These are phyloP conservation scores for Aureobasidium vineae DNA, from an alignment of 2,329 filamentous ascomycete species.

Conservation along the genomic window DNA sequence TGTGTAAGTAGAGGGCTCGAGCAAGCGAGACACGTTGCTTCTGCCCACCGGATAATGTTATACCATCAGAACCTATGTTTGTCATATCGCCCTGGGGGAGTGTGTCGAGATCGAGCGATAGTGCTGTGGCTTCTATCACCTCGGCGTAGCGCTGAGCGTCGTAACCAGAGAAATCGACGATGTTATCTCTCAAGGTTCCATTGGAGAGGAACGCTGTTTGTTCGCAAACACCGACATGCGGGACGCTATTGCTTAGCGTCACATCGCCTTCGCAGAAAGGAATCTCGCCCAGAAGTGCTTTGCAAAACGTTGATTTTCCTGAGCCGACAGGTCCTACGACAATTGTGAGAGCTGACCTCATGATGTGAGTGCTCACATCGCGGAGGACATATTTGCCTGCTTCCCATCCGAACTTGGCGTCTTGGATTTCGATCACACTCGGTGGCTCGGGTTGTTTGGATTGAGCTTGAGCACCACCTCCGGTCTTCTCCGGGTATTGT, in stretches of 20 bases:
- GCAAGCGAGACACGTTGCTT: constrained; percentile 54
- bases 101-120: constrained; percentile 43
- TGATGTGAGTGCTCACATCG: neutral
- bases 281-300: constrained; percentile 48
- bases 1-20: constrained; percentile 53
- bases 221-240: constrained; percentile 40
- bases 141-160: constrained; percentile 42
- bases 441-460: neutral
- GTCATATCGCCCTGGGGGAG: constrained; percentile 47
- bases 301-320: constrained; percentile 54
- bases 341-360: constrained; percentile 46
- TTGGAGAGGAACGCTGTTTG: constrained; percentile 43
- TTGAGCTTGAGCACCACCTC: neutral
- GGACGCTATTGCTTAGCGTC: constrained; percentile 35
- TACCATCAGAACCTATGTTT: constrained; percentile 52
- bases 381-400: neutral
- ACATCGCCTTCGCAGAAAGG: constrained; percentile 37
- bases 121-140: constrained; percentile 39
- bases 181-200: constrained; percentile 41
- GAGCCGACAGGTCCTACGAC: constrained; percentile 53
- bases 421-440: neutral
- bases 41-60: constrained; percentile 54
- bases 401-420: neutral
- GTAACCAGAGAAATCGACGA: constrained; percentile 39
- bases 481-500: neutral